Conservation (phyloP, 371 early-diverging fungal species). For the Gilbertella persicaria region DNA sequence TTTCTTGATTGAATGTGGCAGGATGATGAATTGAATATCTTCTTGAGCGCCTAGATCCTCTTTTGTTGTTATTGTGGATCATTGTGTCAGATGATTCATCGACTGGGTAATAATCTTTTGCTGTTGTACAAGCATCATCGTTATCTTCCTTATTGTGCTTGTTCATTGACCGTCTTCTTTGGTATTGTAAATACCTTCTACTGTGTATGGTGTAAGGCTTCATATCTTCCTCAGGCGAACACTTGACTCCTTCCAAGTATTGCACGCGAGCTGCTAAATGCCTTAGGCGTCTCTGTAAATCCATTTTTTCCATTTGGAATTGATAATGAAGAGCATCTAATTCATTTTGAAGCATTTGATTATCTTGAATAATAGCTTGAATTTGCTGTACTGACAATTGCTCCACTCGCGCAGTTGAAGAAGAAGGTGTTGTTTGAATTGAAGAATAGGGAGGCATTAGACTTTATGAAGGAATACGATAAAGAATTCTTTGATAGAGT, state of each 20-base stretch:
- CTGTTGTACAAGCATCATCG: background rate
- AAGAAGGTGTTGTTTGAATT: too few relatives aligned
- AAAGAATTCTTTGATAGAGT: too few relatives aligned
- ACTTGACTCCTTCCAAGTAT: slow-evolving; percentile 18
- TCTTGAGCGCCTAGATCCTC: background rate
- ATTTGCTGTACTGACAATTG: slow-evolving; percentile 19
- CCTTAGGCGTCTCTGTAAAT: slow-evolving; percentile 17
- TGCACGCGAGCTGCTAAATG: slow-evolving; percentile 15
- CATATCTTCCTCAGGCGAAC: background rate
- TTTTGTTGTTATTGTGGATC: background rate
- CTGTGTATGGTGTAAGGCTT: background rate
- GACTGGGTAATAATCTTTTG: background rate
- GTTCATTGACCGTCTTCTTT: background rate
- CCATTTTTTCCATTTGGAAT: slow-evolving; percentile 13
- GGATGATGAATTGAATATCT: background rate
- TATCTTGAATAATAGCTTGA: slow-evolving; percentile 16
- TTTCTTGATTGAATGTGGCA: too few relatives aligned
- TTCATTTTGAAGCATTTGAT: slow-evolving; percentile 6
- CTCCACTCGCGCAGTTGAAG: slow-evolving; percentile 6
- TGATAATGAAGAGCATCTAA: slow-evolving; percentile 7
- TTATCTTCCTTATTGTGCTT: background rate
- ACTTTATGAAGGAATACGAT: too few relatives aligned
- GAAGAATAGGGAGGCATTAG: too few relatives aligned
- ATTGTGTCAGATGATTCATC: background rate
- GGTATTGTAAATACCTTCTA: background rate